Base-by-base conservation (phyloP, 805 yeast species). In the Allodekkera sacchari region DNA sequence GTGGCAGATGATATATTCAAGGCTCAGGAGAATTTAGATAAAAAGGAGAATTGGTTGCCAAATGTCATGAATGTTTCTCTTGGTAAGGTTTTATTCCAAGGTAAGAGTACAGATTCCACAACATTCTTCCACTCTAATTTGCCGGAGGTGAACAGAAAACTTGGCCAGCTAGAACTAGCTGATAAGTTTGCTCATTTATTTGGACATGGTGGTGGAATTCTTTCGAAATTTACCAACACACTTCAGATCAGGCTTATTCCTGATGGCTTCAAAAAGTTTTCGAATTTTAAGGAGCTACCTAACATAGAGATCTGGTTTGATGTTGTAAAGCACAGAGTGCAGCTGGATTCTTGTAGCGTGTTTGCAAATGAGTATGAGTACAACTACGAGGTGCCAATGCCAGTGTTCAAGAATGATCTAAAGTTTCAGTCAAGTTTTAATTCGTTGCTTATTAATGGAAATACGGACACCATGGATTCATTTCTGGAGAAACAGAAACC, bases 251-350 rank as follows among this genome's bases (percentile, higher is more conserved):
- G 50, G 30, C 37, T 59, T 26, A 36, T 52, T 12, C 61, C 64
- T 1, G 55, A 59, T 39, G 55, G 52, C 4, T 54, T 44, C 29
- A 33, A 34, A 11, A 20, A 33, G 5, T 35, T 45, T 19, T 39
- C 41, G 3, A 38, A 46, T 24, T 45, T 49, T 14, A 32, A 43
- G 12, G 32, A 34, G 4, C 42, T 43, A 22, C 62, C 62, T 9
- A 45, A 48, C 26, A 35, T 55, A 25, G 63, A 59, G 32, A 33
- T 58, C 7, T 48, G 57, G 47, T 44, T 58, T 31, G 48, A 45
- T 19, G 33, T 55, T 6, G 28, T 31, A n/a, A 45, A 44, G 12
- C 37, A 41, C 15, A 33, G 35, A 12, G 31, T 52, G 11, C 43
- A 42, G 23, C 25, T 41, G 9, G 32, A 45, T 8, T 30, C 44